Base-by-base conservation (phyloP, 2,329 filamentous ascomycete species). In the Chrysosphaeria jannelii region DNA sequence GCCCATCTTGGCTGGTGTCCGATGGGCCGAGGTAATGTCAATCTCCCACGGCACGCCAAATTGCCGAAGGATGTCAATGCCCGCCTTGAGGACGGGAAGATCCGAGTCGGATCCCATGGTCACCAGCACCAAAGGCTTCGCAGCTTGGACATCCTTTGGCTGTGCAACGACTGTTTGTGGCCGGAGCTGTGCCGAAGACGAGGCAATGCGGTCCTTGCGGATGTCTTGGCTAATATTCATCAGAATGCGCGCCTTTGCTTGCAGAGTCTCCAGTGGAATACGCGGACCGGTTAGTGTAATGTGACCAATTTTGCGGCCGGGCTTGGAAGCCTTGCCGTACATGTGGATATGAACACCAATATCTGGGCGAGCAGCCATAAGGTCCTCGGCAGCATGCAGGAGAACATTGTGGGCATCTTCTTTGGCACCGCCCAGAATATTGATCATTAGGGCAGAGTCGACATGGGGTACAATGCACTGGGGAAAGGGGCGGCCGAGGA, bases 261-360 rank as follows among this genome's bases (percentile, higher is more conserved):
- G 50, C 10, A 63, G 44, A n/a, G 69, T 63, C 34, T 66, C 54
- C 18, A 57, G 47, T 5, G 15, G 18, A 38, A 79, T 62, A 0
- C 59, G 63, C 8, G 57, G 51, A 1, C 64, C 65, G 2, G 72
- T 71, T 18, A 89, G 47, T 1, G 79, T 93, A 33, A 97, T 62
- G 42, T 97, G 85, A 8, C 81, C 81, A 48, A 93, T 93, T 45
- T 93, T 97, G 21, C 85, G 67, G 16, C 75, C 70, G 4, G 74
- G 75, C 35, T 78, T 74, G 13, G 78, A 71, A 22, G 60, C 62
- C 46, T 93, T 93, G 36, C 79, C 79, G 46, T 97, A 97, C 22
- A 91, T 60, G 37, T 97, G 81, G 8, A 91, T 54, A 24, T 51
- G 55, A 9, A 55, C 44, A 24, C 52, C 55, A 29, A 51, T 48